phyloP scores from a whole-genome alignment of 225 moss, liverwort and hornwort genomes.

The Takakia lepidozioides region DNA sequence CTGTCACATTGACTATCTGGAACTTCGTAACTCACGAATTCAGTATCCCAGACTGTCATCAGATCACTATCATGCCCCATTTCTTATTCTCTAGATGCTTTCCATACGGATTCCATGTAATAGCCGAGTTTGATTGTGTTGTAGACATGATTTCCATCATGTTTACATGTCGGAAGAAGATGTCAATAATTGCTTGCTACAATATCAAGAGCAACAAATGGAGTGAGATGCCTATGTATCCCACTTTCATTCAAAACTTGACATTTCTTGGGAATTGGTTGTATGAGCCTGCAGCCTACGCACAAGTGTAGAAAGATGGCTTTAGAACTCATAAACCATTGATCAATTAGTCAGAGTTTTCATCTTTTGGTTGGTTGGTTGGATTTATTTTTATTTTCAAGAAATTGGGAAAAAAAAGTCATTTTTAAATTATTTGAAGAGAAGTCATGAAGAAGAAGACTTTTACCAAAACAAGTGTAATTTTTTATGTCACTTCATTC shows the following conservation, averaged over 20 bases:
- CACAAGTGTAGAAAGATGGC: constrained; percentile 14
- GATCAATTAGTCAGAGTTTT: no score
- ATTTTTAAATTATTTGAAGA: no score
- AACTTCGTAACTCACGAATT: constrained; percentile 10
- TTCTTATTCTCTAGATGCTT: constrained; percentile 16
- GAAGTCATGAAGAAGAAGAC: no score
- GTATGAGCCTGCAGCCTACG: constrained; percentile 30
- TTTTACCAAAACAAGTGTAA: no score
- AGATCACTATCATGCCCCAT: constrained; percentile 40
- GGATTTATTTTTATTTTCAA: no score
- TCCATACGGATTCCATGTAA: constrained; percentile 11
- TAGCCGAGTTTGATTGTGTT: constrained; percentile 13
- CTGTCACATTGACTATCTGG: constrained; percentile 27
- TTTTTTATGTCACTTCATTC: no score
- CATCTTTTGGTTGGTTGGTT: no score
- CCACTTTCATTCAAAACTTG: constrained; percentile 15
- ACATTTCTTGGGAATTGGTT: constrained; percentile 35
- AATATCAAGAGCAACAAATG: constrained; percentile 11
- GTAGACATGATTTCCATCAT: constrained; percentile 11
- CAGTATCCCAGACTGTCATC: constrained; percentile 14
- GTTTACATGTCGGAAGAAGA: constrained; percentile 15
- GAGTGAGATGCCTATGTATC: constrained; percentile 21
- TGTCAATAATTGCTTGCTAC: constrained; percentile 23
- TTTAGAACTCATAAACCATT: no score
- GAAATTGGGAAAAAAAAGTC: no score